Conservation (phyloP, 257 asterid genomes). For the Solanum habrochaites region DNA sequence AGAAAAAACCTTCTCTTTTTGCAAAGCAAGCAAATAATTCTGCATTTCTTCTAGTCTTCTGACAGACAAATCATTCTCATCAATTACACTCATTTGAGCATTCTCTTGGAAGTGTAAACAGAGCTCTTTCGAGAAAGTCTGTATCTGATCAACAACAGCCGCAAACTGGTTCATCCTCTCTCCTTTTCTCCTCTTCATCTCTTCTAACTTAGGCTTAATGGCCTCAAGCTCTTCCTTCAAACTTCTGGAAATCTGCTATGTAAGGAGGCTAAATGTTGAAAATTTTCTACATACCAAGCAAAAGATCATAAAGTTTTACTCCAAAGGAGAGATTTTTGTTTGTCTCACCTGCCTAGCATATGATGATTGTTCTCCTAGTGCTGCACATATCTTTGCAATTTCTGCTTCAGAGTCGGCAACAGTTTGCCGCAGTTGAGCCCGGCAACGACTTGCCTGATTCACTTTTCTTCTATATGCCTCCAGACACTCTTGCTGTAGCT, state of each 20-base stretch:
- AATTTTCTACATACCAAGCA: neutral
- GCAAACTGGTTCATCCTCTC: slow-evolving; percentile 58
- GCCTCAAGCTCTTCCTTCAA: slow-evolving; percentile 53
- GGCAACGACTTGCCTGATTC: slow-evolving; percentile 53
- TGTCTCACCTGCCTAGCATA: slow-evolving; percentile 38
- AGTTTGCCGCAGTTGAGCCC: slow-evolving; percentile 71
- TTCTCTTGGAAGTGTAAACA: slow-evolving; percentile 21
- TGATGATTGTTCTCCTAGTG: slow-evolving; percentile 54
- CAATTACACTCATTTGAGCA: slow-evolving; percentile 9
- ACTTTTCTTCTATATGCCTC: slow-evolving; percentile 74
- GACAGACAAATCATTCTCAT: slow-evolving; percentile 64
- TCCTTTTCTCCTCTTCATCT: slow-evolving; percentile 40
- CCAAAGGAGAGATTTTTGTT: neutral
- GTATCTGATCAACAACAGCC: slow-evolving; percentile 54
- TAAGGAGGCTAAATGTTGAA: neutral
- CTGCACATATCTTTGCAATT: slow-evolving; percentile 47
- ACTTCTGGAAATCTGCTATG: slow-evolving; percentile 43
- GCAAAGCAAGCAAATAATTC: slow-evolving; percentile 38
- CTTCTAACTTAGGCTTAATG: slow-evolving; percentile 54
- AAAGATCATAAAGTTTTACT: neutral
- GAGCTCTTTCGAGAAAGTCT: slow-evolving; percentile 47
- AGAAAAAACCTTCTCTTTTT: slow-evolving; percentile 51
- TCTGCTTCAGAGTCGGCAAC: slow-evolving; percentile 73
- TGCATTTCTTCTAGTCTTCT: slow-evolving; percentile 53
- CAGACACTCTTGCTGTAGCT: slow-evolving; percentile 83